These are phyloP conservation scores for Didymella pomorum DNA, from an alignment of 2,329 filamentous ascomycete genomes.

Conservation along the genomic window DNA sequence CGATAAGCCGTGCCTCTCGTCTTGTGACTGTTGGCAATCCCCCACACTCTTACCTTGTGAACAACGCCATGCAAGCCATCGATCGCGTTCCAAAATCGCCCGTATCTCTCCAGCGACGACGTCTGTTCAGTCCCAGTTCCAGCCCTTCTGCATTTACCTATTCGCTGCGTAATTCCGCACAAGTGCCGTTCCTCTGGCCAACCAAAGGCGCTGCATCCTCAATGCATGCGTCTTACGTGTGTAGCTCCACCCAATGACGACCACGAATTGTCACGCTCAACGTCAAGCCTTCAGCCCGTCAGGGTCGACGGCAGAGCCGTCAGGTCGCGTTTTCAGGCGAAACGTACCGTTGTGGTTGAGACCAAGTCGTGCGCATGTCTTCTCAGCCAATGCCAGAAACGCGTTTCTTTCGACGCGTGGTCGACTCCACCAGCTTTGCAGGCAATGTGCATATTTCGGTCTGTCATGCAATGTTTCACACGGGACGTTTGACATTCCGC, in stretches of 20 bases:
- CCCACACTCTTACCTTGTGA: constrained; percentile 15
- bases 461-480: constrained; percentile 21
- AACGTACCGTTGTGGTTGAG: neutral
- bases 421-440: constrained; percentile 8
- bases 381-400: constrained; percentile 3
- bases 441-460: constrained; percentile 15
- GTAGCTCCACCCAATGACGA: constrained; percentile 23
- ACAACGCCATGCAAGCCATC: constrained; percentile 20
- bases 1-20: constrained; percentile 16
- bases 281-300: constrained; percentile 8
- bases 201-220: neutral
- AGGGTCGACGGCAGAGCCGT: constrained; percentile 1
- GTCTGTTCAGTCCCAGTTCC: constrained; percentile 8
- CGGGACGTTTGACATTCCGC: constrained; percentile 11
- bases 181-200: constrained; percentile 10
- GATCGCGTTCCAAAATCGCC: constrained; percentile 13
- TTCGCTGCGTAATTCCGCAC: constrained; percentile 12
- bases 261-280: constrained; percentile 12
- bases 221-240: constrained; percentile 20
- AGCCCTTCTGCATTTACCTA: constrained; percentile 4
- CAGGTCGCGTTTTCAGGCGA: constrained; percentile 6
- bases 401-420: constrained; percentile 10
- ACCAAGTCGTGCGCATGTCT: constrained; percentile 8
- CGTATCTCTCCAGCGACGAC: constrained; percentile 11
- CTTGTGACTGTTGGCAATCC: constrained; percentile 20